A percentile compares a stretch with the other conserved stretches of the same genome.
phyloP scores from a whole-genome alignment of 2,329 filamentous ascomycete species.

The Ceratocystis cacaofunesta region DNA sequence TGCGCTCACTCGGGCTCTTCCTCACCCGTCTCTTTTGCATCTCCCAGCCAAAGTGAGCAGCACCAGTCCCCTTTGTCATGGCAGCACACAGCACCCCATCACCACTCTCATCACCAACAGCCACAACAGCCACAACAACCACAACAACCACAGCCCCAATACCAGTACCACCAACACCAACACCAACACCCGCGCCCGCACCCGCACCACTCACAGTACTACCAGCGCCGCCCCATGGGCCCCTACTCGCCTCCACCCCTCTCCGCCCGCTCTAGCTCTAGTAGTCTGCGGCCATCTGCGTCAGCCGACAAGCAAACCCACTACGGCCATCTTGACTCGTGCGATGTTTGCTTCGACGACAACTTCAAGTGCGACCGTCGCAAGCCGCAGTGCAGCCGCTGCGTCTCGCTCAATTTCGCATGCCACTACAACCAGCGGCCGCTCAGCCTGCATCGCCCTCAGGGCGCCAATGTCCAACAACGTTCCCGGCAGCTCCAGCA shows the following conservation, averaged over 20 bases:
- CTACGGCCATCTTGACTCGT: background rate
- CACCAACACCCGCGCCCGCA: background rate
- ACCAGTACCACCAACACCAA: too few relatives aligned
- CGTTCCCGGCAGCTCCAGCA: background rate
- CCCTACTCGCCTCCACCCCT: background rate
- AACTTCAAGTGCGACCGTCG: background rate
- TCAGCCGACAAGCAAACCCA: background rate
- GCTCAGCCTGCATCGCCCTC: background rate
- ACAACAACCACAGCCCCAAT: background rate
- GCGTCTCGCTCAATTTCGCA: too few relatives aligned
- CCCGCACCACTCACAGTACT: background rate
- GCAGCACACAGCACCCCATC: background rate
- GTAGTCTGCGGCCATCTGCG: background rate
- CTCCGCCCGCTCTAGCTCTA: background rate
- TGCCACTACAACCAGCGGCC: constrained; percentile 1
- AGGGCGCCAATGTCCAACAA: background rate
- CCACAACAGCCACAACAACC: too few relatives aligned
- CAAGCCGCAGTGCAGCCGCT: constrained; percentile 1
- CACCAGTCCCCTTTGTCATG: background rate
- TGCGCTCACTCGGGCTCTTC: constrained; percentile 1
- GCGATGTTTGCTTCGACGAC: background rate
- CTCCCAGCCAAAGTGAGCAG: background rate
- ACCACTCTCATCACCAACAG: background rate
- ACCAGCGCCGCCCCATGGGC: background rate
- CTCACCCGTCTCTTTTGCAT: background rate